Base-by-base conservation (phyloP, 768 basidiomycete species). In the Gyrodon lividus region DNA sequence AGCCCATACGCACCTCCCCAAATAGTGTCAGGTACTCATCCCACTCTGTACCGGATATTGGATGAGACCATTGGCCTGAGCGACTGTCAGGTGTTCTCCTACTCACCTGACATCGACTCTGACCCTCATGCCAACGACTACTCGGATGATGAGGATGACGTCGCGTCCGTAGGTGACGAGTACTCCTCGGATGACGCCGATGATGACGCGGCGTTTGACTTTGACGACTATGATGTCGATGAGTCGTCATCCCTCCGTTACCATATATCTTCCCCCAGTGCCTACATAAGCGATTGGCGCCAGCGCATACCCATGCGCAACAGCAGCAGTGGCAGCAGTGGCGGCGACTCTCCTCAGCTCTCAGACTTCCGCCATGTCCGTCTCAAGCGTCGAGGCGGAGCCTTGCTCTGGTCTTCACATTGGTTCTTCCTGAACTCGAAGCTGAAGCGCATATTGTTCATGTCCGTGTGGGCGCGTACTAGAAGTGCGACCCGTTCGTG, bases 371-470 rank as follows among this genome's bases (percentile, higher is more conserved):
- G 72, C 70, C 75, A 75, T 57, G 72, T 80, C 49, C 77, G 75
- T 30, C 62, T 80, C 47, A 81, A 79, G 63, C 80, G 72, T 24
- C 65, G 84, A 56, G 78, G 82, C 17, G 91, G 92, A 16, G 87
- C 92, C 4, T 73, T 98, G 51, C 77, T 98, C 6, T 98, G 95
- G 95, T 94, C 91, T 30, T 92, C 91, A 10, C 92, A 96, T 67
- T 96, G 92, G 87, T 98, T 98, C 77, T 96, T 98, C 75, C 75
- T 92, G 62, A 96, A 94, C 76, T 81, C 87, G 62, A 95, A 92
- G 74, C 74, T 85, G 71, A 97, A 95, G 74, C 84, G 95, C 19
- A 83, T 98, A 61, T 71, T 98, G 49, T 98, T 96, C 72, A 80
- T 97, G 52, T 88, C 92, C 2, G 84, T 92, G 19, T 97, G 93